Percentiles rank a stretch among this genome's conserved stretches.
Evolutionary conservation across 2,329 filamentous ascomycete genomes (phyloP).

Genomic region (Keithomyces neogunnii): DNA sequence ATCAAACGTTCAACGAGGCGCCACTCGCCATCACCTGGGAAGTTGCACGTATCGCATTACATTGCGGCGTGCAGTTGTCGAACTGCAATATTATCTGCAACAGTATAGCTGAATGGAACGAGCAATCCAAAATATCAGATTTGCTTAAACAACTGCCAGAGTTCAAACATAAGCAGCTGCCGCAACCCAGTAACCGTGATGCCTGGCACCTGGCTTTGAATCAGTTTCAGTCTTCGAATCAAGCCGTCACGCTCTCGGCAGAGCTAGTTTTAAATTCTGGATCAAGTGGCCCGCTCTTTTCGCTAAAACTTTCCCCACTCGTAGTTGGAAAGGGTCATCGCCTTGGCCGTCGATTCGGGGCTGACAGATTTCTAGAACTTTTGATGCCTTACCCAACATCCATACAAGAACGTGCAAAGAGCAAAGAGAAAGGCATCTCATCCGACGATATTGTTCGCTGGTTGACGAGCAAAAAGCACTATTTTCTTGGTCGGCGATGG

Average conservation of each 20-base stretch:
- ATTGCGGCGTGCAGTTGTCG: constrained; percentile 34
- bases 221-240: constrained; percentile 24
- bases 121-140: constrained; percentile 35
- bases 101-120: constrained; percentile 25
- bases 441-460: constrained; percentile 21
- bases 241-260: constrained; percentile 34
- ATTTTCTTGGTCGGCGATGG: constrained; percentile 39
- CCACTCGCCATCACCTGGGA: constrained; percentile 46
- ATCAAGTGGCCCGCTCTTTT: constrained; percentile 31
- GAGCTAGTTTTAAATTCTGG: constrained; percentile 28
- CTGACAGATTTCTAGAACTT: constrained; percentile 51
- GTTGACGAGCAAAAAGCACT: constrained; percentile 24
- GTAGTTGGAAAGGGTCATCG: constrained; percentile 41
- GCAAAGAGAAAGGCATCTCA: constrained; percentile 20
- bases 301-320: constrained; percentile 38
- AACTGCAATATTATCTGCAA: constrained; percentile 27
- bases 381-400: constrained; percentile 35
- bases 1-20: constrained; percentile 28
- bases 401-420: constrained; percentile 18
- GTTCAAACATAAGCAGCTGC: constrained; percentile 38
- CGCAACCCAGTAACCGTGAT: constrained; percentile 32
- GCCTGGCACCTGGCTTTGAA: constrained; percentile 38
- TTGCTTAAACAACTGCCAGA: constrained; percentile 28
- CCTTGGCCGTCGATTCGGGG: constrained; percentile 45
- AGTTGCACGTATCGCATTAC: constrained; percentile 35